Percentiles rank a stretch among this genome's conserved stretches.
These are phyloP conservation scores for Aspergillus amoenus DNA, from an alignment of 2,329 filamentous ascomycete genomes.

Conservation along the genomic window DNA sequence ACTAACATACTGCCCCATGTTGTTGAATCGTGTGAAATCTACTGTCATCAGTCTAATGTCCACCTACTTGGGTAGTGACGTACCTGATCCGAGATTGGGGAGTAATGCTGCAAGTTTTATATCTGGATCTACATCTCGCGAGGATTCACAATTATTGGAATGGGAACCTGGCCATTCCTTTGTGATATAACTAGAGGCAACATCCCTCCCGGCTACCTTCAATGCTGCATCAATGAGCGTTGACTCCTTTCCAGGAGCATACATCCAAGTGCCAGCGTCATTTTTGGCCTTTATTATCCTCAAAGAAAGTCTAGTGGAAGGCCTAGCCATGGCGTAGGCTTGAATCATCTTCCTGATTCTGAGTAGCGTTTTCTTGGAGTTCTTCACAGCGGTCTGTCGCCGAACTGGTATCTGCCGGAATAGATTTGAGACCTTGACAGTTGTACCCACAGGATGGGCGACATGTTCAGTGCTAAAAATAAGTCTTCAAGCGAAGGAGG, in stretches of 20 bases:
- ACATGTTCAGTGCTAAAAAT: slow-evolving; percentile 35
- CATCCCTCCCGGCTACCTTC: slow-evolving; percentile 57
- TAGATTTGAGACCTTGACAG: slow-evolving; percentile 57
- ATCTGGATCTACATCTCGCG: slow-evolving; percentile 17
- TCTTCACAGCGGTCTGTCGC: slow-evolving; percentile 55
- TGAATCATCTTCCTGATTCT: slow-evolving; percentile 57
- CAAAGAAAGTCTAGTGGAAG: slow-evolving; percentile 56
- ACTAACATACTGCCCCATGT: slow-evolving; percentile 52
- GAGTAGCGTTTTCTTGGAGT: slow-evolving; percentile 48
- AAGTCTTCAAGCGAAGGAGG: neutral
- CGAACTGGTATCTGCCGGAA: slow-evolving; percentile 61
- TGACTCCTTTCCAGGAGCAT: slow-evolving; percentile 53
- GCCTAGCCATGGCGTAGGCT: slow-evolving; percentile 60
- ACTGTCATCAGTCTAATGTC: slow-evolving; percentile 19
- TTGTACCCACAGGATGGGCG: slow-evolving; percentile 62
- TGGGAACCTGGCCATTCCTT: slow-evolving; percentile 27
- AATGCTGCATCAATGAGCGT: slow-evolving; percentile 54
- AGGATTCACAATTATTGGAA: slow-evolving; percentile 21
- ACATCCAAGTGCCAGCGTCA: slow-evolving; percentile 60
- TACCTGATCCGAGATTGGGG: slow-evolving; percentile 46
- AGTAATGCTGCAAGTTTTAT: slow-evolving; percentile 52
- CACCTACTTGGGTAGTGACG: neutral
- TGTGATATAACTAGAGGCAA: slow-evolving; percentile 50
- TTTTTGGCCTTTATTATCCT: slow-evolving; percentile 60
- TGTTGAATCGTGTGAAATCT: slow-evolving; percentile 40